A percentile compares a stretch with the other conserved stretches of the same genome.
Conservation (phyloP, 768 basidiomycete species). For the Hypholoma fasciculare region DNA sequence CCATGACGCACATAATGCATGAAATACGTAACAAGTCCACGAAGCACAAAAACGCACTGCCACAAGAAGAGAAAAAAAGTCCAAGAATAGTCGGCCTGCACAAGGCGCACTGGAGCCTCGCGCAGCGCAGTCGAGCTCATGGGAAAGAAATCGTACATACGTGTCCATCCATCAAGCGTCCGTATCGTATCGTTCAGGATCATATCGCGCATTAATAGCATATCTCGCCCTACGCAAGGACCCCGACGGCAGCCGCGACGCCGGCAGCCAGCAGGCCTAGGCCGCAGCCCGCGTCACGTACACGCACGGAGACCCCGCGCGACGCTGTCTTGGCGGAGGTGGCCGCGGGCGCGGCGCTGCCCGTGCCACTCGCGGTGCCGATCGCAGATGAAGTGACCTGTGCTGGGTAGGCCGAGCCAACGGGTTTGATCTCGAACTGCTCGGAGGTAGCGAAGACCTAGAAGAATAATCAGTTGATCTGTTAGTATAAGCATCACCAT, state of each 20-base stretch:
- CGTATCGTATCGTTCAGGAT: too few relatives aligned
- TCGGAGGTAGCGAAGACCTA: constrained; percentile 59
- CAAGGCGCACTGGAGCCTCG: too few relatives aligned
- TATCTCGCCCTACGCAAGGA: too few relatives aligned
- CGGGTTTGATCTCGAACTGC: constrained; percentile 61
- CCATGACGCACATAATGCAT: too few relatives aligned
- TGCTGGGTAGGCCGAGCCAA: constrained; percentile 52
- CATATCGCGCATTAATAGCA: too few relatives aligned
- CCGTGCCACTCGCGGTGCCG: constrained; percentile 21
- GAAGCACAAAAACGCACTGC: too few relatives aligned
- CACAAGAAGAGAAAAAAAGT: too few relatives aligned
- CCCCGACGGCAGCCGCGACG: neutral
- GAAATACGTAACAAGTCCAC: too few relatives aligned
- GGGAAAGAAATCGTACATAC: too few relatives aligned
- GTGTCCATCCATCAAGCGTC: too few relatives aligned
- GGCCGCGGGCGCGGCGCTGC: neutral
- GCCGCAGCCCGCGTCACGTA: neutral
- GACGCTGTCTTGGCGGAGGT: neutral
- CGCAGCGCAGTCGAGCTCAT: too few relatives aligned
- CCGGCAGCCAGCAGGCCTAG: neutral
- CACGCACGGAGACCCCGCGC: neutral
- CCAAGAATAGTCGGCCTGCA: too few relatives aligned
- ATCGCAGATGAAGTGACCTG: constrained; percentile 29
- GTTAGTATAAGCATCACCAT: neutral
- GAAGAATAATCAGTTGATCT: neutral